Base-by-base conservation (phyloP, 2,329 filamentous ascomycete genomes). In the Arthrobotrys megalospora region DNA sequence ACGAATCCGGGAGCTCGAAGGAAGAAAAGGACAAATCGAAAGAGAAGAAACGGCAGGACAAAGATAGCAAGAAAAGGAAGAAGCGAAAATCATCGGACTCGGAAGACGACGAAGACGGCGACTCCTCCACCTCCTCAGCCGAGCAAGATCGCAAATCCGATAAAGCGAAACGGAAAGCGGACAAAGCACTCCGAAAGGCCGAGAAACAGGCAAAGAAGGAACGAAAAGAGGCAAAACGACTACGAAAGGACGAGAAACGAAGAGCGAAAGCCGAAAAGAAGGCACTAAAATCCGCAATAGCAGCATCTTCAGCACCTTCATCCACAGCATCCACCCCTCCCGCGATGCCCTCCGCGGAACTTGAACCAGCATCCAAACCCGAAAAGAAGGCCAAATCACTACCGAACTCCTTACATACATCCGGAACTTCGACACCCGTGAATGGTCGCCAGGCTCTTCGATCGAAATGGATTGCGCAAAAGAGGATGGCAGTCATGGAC, bases 381-480 rank as follows among this genome's bases (percentile, higher is more conserved):
- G 36, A 52, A 19, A 72, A 50, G 53, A 78, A 66, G n/a, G n/a
- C 75, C 19, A 78, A 67, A 58, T 72, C 75, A 2, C 28, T 72
- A 10, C 66, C 73, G 10, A 77, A 67, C 16, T 78, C 75, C 6
- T 24, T 72, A 45, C 53, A 63, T 12, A 84, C 85, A 1, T 86
- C 85, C 21, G 85, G 84, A 24, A 85, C 86, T 58, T 85, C 85
- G 66, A 86, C 85, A 53, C 86, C 86, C 32, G 87, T 85, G 34
- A 86, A 88, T 28, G 90, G 88, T 60, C 89, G 93, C 80, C 92
- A 94, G 83, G 89, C 92, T 68, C 90, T 94, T 55, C 88, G 95
- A 80, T 90, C 92, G 81, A 88, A 93, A 77, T 93, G 94, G 84
- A 97, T 98, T 82, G 91, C 91, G 71, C 93, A 96, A 82, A 98